These are phyloP conservation scores for Aspergillus coremiiformis DNA, from an alignment of 495 filamentous ascomycete genomes.

Conservation along the genomic window DNA sequence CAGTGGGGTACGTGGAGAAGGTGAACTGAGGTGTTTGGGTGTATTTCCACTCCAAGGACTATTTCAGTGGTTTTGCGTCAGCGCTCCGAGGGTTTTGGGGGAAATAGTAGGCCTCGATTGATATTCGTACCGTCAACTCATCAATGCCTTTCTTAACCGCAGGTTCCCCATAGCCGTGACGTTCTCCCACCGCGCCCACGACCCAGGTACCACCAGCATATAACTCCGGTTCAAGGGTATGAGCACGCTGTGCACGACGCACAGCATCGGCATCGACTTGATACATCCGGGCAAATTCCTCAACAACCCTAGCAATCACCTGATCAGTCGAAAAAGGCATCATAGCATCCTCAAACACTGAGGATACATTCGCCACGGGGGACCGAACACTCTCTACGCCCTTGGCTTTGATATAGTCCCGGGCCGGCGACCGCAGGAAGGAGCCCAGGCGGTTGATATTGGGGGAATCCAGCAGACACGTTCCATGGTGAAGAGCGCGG, in stretches of 20 bases:
- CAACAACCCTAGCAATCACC: conserved; percentile 30
- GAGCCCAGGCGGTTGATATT: conserved; percentile 58
- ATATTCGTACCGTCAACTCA: conserved; percentile 48
- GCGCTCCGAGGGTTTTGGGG: neutral
- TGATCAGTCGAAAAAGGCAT: conserved; percentile 29
- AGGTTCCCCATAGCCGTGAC: conserved; percentile 33
- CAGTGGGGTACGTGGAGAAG: conserved; percentile 51
- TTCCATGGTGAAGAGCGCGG: conserved; percentile 84
- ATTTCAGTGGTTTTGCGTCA: neutral
- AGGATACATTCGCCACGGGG: conserved; percentile 69
- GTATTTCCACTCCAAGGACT: conserved; percentile 73
- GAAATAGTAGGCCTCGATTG: neutral
- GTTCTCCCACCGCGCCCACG: conserved; percentile 41
- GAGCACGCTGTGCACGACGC: conserved; percentile 28
- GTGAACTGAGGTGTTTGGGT: conserved; percentile 80
- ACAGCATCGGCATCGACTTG: conserved; percentile 24
- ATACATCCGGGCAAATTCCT: conserved; percentile 30
- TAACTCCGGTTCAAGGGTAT: conserved; percentile 30
- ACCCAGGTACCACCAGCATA: conserved; percentile 38
- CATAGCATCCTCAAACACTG: conserved; percentile 30
- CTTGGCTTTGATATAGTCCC: conserved; percentile 64
- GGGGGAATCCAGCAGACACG: conserved; percentile 67
- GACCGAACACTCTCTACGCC: conserved; percentile 94
- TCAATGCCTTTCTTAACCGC: conserved; percentile 50
- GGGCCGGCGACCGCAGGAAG: conserved; percentile 66